Percentiles rank a stretch among this genome's conserved stretches.
Conservation (phyloP, 305 asterid genomes). For the Fraxinus sp. region DNA sequence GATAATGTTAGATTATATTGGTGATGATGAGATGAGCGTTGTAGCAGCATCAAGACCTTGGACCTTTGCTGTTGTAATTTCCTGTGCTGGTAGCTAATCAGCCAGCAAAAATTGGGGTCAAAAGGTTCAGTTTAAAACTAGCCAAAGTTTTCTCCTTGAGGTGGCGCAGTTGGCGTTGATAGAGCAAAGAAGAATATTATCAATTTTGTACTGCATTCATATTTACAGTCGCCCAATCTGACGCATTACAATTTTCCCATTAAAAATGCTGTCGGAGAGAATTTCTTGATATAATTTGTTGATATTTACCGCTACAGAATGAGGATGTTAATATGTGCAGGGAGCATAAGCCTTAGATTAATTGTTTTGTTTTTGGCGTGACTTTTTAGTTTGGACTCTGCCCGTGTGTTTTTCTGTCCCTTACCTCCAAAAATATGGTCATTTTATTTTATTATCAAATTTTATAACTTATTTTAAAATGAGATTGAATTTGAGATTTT, state of each 20-base stretch:
- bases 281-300: neutral
- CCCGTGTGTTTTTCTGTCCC: neutral
- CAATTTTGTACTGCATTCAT: constrained; percentile 1
- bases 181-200: neutral
- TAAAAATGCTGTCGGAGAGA: neutral
- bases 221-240: neutral
- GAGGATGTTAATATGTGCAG: neutral
- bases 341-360: neutral
- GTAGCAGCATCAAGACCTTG: neutral
- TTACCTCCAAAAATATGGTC: neutral
- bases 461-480: neutral
- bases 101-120: neutral
- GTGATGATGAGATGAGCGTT: neutral
- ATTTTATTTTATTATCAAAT: neutral
- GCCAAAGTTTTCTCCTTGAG: neutral
- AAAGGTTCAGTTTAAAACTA: neutral
- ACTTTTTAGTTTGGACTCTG: neutral
- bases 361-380: neutral
- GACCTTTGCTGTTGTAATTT: neutral
- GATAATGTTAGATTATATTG: neutral
- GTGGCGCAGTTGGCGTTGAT: neutral
- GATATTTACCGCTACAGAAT: neutral
- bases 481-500: neutral
- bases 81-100: neutral
- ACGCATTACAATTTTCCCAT: constrained; percentile 3